Percentiles rank a stretch among this genome's conserved stretches.
These are phyloP conservation scores for Blastomyces parvus DNA, from an alignment of 2,329 filamentous ascomycete genomes.

Conservation along the genomic window DNA sequence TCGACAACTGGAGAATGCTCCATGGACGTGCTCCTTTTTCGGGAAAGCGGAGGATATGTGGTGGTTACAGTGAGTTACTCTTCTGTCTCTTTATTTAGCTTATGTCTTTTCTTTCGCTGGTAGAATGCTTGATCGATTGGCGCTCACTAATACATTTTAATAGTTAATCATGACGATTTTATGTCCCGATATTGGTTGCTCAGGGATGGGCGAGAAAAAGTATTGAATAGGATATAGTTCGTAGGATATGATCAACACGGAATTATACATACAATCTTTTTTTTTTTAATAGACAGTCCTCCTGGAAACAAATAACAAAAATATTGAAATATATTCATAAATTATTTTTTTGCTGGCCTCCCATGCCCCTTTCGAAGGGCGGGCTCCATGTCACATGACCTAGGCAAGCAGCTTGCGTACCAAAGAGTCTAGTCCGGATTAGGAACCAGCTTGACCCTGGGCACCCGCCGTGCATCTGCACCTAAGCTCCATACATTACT, in stretches of 20 bases:
- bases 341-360: background rate
- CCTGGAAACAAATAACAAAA: background rate
- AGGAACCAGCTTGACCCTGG: background rate
- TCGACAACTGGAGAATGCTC: conserved; percentile 92
- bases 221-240: conserved; percentile 26
- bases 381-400: background rate
- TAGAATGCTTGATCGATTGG: conserved; percentile 10
- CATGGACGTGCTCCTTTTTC: conserved; percentile 79
- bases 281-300: background rate
- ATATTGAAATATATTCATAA: background rate
- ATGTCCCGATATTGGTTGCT: conserved; percentile 65
- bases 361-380: too few species aligned
- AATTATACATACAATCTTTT: background rate
- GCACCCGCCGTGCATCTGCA: background rate
- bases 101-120: background rate
- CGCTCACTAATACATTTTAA: conserved; percentile 25
- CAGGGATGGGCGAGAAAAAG: conserved; percentile 44
- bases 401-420: conserved; percentile 3
- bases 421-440: background rate
- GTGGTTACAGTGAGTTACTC: conserved; percentile 66
- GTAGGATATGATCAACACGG: background rate
- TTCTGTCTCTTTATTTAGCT: background rate
- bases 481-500: conserved; percentile 2
- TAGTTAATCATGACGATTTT: conserved; percentile 62
- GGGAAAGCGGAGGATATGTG: conserved; percentile 78